Conservation (phyloP, 768 basidiomycete genomes). For the Agaricus blazei region DNA sequence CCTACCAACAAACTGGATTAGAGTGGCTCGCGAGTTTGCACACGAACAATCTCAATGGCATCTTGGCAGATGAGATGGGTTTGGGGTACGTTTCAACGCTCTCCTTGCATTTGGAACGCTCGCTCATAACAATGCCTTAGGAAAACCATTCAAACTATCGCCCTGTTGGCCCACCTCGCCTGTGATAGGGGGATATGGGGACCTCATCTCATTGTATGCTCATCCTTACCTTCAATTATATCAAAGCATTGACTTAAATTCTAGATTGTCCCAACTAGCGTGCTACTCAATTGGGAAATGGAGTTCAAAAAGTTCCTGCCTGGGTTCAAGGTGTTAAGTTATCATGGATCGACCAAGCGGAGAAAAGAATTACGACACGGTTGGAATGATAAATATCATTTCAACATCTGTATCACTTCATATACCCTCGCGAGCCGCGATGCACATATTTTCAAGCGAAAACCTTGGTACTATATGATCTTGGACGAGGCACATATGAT, state of each 20-base stretch:
- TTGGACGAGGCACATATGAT: slow-evolving; percentile 97
- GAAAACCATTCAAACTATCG: slow-evolving; percentile 95
- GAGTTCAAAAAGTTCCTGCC: slow-evolving; percentile 96
- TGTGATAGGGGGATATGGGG: slow-evolving; percentile 90
- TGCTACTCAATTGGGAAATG: slow-evolving; percentile 94
- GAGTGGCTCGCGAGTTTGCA: slow-evolving; percentile 94
- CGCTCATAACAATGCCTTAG: slow-evolving; percentile 31
- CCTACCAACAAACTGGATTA: slow-evolving; percentile 89
- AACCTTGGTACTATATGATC: slow-evolving; percentile 94
- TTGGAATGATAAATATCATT: slow-evolving; percentile 84
- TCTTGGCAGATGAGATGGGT: slow-evolving; percentile 93
- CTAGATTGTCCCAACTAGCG: slow-evolving; percentile 86
- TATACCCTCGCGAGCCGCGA: slow-evolving; percentile 92
- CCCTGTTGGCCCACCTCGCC: slow-evolving; percentile 88
- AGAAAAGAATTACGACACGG: slow-evolving; percentile 87
- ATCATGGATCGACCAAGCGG: slow-evolving; percentile 86
- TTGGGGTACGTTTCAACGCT: slow-evolving; percentile 58
- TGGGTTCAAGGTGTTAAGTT: slow-evolving; percentile 80
- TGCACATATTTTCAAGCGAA: slow-evolving; percentile 87
- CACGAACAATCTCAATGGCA: slow-evolving; percentile 74
- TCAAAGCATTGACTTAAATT: slow-evolving; percentile 16
- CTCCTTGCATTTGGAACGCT: not conserved
- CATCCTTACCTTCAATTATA: not conserved
- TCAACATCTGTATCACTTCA: slow-evolving; percentile 94
- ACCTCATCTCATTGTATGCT: slow-evolving; percentile 74